Percentiles rank a stretch among this genome's conserved stretches.
These are phyloP conservation scores for Backusella luteola DNA, from an alignment of 192 early-diverging fungal genomes.

Conservation along the genomic window DNA sequence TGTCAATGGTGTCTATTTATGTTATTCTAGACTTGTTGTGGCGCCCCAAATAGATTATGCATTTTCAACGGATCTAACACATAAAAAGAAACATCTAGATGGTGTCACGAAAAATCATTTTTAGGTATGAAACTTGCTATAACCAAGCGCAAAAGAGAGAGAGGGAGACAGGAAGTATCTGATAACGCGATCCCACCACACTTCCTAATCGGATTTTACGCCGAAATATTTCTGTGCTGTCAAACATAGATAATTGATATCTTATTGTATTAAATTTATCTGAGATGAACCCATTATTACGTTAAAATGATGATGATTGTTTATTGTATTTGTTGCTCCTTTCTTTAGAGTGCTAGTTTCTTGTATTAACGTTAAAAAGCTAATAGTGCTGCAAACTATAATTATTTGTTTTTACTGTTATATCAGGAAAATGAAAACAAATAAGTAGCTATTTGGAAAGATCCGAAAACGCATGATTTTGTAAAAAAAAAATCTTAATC, in stretches of 20 bases:
- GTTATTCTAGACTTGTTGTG: constrained; percentile 4
- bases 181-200: too few species aligned
- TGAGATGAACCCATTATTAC: not conserved
- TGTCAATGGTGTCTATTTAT: constrained; percentile 3
- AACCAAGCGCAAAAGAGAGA: not conserved
- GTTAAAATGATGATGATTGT: not conserved
- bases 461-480: not conserved
- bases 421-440: not conserved
- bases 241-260: not conserved
- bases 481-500: not conserved
- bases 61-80: not conserved
- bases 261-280: not conserved
- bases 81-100: not conserved
- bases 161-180: not conserved
- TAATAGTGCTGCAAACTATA: not conserved
- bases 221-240: not conserved
- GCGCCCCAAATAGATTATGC: constrained; percentile 5
- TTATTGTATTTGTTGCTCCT: not conserved
- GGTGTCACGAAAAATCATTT: not conserved
- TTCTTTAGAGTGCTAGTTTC: not conserved
- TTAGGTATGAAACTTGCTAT: not conserved
- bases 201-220: constrained; percentile 1
- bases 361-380: not conserved
- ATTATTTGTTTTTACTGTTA: not conserved
- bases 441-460: not conserved